Evolutionary conservation across 768 basidiomycete species (phyloP).

Genomic region (Lentinula boryana): DNA sequence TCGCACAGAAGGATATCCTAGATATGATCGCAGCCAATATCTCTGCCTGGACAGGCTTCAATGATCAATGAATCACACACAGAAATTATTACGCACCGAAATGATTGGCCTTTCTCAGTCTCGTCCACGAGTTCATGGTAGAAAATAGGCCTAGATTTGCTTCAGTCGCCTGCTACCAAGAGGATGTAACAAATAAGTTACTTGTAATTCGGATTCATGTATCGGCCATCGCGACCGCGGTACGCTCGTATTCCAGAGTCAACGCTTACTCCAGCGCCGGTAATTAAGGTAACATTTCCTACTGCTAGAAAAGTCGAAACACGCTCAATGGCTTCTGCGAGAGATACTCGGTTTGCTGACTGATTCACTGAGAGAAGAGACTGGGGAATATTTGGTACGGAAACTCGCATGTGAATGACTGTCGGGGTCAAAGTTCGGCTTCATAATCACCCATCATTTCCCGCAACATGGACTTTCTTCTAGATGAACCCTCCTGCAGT

Average conservation of each 20-base stretch:
- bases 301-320: conserved; percentile 59
- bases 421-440: neutral
- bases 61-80: neutral
- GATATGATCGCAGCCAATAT: conserved; percentile 83
- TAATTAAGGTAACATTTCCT: conserved; percentile 72
- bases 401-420: conserved; percentile 64
- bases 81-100: conserved; percentile 44
- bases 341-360: conserved; percentile 30
- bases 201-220: conserved; percentile 90
- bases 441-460: conserved; percentile 6
- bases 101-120: conserved; percentile 59
- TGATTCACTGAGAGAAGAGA: conserved; percentile 42
- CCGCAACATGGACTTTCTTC: conserved; percentile 9
- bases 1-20: conserved; percentile 86
- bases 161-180: neutral
- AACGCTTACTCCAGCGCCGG: conserved; percentile 92
- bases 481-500: conserved; percentile 31
- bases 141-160: conserved; percentile 49
- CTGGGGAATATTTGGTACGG: conserved; percentile 70
- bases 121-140: conserved; percentile 81
- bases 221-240: conserved; percentile 78
- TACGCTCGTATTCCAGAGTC: conserved; percentile 97
- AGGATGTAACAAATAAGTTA: conserved; percentile 24
- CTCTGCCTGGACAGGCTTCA: conserved; percentile 50
- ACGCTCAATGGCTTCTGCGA: conserved; percentile 50